Base-by-base conservation (phyloP, 2,329 filamentous ascomycete species). In the Fusarium xylarioides region DNA sequence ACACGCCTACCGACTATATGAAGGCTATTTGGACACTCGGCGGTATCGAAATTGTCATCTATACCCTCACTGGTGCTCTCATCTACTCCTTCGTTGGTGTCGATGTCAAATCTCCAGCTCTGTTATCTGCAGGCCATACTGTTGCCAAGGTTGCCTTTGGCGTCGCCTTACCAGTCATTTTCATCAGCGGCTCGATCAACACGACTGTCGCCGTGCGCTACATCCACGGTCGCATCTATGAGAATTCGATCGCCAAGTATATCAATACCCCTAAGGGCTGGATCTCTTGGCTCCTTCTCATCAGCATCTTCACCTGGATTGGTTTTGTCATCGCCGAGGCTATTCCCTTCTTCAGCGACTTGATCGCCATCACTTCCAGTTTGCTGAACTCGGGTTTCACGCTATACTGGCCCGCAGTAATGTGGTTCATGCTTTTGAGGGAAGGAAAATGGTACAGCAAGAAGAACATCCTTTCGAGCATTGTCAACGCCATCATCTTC, bases 331-430 rank as follows among this genome's bases (percentile, higher is more conserved):
- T 91, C 21, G 90, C 90, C 86, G 89, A 92, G 75, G 88, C 90
- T 1, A 91, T 94, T 54, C 92, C 92, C 2, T 90, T 91, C 78
- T 95, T 94, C 82, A 89, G 88, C 67, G 85, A 91, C 47, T 82
- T 94, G 47, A 83, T 94, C 15, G 82, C 84, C 46, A 84, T 87
- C 73, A 83, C 79, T 55, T 86, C 85, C 7, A 81, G 84, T 26
- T 79, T 87, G 23, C 82, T 87, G 67, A 81, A 86, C 67, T 86
- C 85, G 4, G 78, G 78, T 7, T 80, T 80, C 65, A 81, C 83
- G 1, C 82, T 84, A 35, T 81, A 83, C 52, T 76, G 82, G 55
- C 78, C 83, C 1, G 82, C 82, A 23, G 71, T 83, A 37, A 81
- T 84, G 72, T 83, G 81, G 78, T 83, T 84, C 72, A 80, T 83